Percentiles rank a stretch among this genome's conserved stretches.
Conservation (phyloP, 305 asterid species). For the Fraxinus albicans region DNA sequence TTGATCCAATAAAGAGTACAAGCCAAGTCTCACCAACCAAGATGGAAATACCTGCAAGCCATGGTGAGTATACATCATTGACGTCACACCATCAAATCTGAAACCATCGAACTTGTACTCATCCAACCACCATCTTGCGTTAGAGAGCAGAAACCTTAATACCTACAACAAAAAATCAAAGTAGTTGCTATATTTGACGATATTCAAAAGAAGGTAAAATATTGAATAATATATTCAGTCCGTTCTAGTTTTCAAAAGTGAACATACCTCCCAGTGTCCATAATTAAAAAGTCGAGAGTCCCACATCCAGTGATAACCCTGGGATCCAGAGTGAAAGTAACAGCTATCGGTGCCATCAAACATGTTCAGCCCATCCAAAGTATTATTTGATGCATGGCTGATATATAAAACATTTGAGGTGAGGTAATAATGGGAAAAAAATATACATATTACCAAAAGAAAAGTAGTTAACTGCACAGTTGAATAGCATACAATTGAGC, state of each 20-base stretch:
- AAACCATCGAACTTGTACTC: conserved; percentile 99
- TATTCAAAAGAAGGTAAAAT: conserved; percentile 18
- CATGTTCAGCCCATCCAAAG: conserved; percentile 99
- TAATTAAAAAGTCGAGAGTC: conserved; percentile 99
- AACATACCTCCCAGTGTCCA: conserved; percentile 98
- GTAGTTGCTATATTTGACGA: conserved; percentile 14
- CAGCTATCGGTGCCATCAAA: conserved; percentile 98
- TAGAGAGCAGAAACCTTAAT: conserved; percentile 89
- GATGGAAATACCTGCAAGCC: conserved; percentile 74
- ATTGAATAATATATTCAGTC: not conserved
- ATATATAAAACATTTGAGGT: conserved; percentile 26
- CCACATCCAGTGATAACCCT: conserved; percentile 99
- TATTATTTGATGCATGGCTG: conserved; percentile 98
- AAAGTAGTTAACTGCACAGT: not conserved
- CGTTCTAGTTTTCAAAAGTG: conserved; percentile 10
- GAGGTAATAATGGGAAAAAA: conserved; percentile 21
- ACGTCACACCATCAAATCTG: conserved; percentile 99
- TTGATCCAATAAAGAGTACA: conserved; percentile 14
- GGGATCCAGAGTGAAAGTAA: conserved; percentile 92
- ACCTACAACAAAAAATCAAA: conserved; percentile 52
- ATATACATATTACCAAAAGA: not conserved
- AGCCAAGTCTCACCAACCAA: not conserved
- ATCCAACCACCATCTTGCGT: conserved; percentile 99
- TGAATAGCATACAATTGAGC: conserved; percentile 17
- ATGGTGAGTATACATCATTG: conserved; percentile 99